Evolutionary conservation across 2,329 filamentous ascomycete species (phyloP).

Genomic region (Cytospora piceae): DNA sequence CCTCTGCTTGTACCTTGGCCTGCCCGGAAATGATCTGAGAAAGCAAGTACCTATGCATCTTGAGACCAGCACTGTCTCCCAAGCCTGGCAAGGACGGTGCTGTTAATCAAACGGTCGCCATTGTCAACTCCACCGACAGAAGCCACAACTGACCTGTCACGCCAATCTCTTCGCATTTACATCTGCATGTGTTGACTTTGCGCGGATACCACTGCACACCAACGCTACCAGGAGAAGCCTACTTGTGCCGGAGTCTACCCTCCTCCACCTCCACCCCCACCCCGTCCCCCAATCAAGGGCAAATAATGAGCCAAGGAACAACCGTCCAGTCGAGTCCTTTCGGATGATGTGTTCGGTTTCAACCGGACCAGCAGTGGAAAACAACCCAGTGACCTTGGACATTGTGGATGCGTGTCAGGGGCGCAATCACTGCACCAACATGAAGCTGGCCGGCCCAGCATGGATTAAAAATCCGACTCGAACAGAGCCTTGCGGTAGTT

Average conservation of each 20-base stretch:
- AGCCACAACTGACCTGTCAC: slow-evolving; percentile 25
- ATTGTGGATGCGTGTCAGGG: not conserved
- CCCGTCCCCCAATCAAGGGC: not conserved
- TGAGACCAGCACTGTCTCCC: slow-evolving; percentile 2
- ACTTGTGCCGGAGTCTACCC: not conserved
- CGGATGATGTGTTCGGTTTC: not conserved
- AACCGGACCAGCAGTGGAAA: not conserved
- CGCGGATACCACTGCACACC: not conserved
- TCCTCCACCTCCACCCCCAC: no score
- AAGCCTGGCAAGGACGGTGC: not conserved
- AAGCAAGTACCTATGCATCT: not conserved
- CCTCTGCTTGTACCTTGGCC: not conserved
- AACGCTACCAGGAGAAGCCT: not conserved
- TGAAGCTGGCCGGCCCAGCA: not conserved
- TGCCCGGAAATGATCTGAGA: not conserved
- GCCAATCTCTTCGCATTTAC: not conserved
- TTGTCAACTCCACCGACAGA: slow-evolving; percentile 12
- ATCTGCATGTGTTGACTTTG: not conserved
- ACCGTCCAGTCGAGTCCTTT: not conserved
- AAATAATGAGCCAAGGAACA: not conserved
- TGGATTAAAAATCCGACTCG: not conserved
- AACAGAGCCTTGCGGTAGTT: not conserved
- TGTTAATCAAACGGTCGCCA: slow-evolving; percentile 5
- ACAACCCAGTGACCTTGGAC: not conserved
- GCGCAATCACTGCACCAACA: not conserved